These are phyloP conservation scores for Fraxinus sp. DNA, from an alignment of 305 asterid species.

Conservation along the genomic window DNA sequence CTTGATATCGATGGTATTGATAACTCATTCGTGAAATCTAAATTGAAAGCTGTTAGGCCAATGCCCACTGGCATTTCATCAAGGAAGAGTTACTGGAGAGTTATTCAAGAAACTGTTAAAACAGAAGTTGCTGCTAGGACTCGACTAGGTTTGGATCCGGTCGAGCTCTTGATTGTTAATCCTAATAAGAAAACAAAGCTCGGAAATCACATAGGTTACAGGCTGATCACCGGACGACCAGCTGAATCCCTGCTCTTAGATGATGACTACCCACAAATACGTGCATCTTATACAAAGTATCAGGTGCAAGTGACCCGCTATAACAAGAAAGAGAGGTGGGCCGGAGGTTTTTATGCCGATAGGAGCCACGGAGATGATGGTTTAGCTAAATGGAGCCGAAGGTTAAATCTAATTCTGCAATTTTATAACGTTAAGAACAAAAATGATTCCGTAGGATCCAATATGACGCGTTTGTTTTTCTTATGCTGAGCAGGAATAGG, in stretches of 20 bases:
- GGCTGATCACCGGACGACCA: constrained; percentile 50
- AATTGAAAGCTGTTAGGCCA: constrained; percentile 30
- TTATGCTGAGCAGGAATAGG: constrained; percentile 40
- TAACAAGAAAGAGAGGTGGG: constrained; percentile 65
- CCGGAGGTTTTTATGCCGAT: constrained; percentile 75
- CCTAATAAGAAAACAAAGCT: constrained; percentile 52
- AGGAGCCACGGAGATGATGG: constrained; percentile 73
- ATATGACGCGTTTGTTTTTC: not conserved
- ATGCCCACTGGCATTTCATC: constrained; percentile 32
- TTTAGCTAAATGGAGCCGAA: constrained; percentile 51
- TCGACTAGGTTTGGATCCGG: constrained; percentile 40
- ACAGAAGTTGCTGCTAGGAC: constrained; percentile 45
- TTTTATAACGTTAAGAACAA: not conserved
- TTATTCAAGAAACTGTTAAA: constrained; percentile 44
- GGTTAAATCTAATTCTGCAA: constrained; percentile 30
- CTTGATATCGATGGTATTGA: constrained; percentile 55
- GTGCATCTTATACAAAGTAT: constrained; percentile 60
- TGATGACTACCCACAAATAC: constrained; percentile 63
- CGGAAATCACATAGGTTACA: constrained; percentile 57
- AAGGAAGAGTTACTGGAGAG: constrained; percentile 69
- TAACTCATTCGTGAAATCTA: constrained; percentile 52
- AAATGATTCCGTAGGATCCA: not conserved
- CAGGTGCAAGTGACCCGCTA: constrained; percentile 59
- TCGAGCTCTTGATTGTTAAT: constrained; percentile 47
- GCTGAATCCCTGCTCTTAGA: constrained; percentile 46